Base-by-base conservation (phyloP, 805 yeast genomes). In the Yarrowia alimentaria region DNA sequence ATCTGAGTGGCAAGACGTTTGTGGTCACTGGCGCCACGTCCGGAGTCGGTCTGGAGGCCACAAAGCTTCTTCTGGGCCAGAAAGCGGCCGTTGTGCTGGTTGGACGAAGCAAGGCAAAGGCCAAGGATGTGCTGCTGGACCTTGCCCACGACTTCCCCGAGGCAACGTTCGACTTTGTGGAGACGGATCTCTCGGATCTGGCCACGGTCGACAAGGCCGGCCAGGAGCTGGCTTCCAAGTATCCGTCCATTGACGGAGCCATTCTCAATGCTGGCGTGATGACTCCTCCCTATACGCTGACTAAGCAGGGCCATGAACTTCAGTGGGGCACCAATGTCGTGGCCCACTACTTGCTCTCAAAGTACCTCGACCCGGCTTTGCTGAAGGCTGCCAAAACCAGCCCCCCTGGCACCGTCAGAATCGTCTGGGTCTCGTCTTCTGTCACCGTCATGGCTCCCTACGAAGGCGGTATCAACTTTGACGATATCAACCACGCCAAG, bases 251-350 rank as follows among this genome's bases (percentile, higher is more conserved):
- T 20, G 43, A 37, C 21, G 43, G 43, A 12, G 43, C 43, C 12
- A 61, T 74, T 22, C 67, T 70, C 56, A 75, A 74, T 57, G 77
- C 77, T 9, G 76, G 76, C 32, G 68, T 75, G 4, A 70, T 71
- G 73, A 31, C 52, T 9, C 72, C 72, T 2, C 71, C 75, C 6
- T 47, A 40, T 0, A 55, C 69, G 8, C 54, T 54, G 20, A 68
- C 79, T 5, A 56, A 59, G 8, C 78, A 77, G 60, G 78, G 76
- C 11, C 68, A 64, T 52, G 80, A 77, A 51, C 52, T 64, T 32
- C 75, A 72, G 47, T 60, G 74, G 31, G 80, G 77, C 7, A 68
- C 71, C 18, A 77, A 77, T 57, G 68, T 60, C 16, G 55, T 77
- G n/a, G 80, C 74, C 2, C 74, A 76, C 21, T 72, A 67, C 49